Base-by-base conservation (phyloP, 2,329 filamentous ascomycete genomes). In the Epichloe scottii region DNA sequence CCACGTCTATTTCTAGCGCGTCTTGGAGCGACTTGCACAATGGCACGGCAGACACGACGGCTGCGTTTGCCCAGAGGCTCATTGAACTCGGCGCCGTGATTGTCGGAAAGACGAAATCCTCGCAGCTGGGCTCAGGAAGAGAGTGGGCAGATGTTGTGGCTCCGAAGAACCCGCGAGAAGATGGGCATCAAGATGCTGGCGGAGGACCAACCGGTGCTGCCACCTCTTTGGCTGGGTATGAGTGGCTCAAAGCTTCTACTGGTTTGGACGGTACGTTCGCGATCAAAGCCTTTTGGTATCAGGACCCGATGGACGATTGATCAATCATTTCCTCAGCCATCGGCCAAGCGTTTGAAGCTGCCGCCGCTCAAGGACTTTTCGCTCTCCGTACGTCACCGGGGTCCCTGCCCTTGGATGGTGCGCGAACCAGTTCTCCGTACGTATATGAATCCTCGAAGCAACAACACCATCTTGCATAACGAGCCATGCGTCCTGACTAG, bases 11-110 rank as follows among this genome's bases (percentile, higher is more conserved):
- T 34, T 82, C 81, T 0, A 83, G 79, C 50, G 68, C 76, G 34
- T 75, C 79, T 2, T 85, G 76, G 70, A 73, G 72, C 21, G 65
- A 73, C 35, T 62, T 84, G 3, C 76, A 80, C 50, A 66, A 69
- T 1, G 59, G 69, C 3, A 66, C 70, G 0, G 60, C 60, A 4
- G 69, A 64, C 2, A 59, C 57, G 3, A 81, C 76, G 1, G 74
- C 76, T 0, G 59, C 71, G 0, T 68, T 75, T 1, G 71, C 81
- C 0, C 74, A 79, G 48, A 67, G 70, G 2, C 63, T 87, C 1
- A 69, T 85, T 3, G 73, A 81, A 49, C 71, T 77, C 2, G 83
- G 84, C 0, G 82, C 78, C 0, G 63, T 78, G 8, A 59, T 79
- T 11, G 65, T 79, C 0, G 76, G 76, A 3, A 79, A 77, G 63